These are phyloP conservation scores for Penicillium ucsense DNA, from an alignment of 495 filamentous ascomycete species.

Conservation along the genomic window DNA sequence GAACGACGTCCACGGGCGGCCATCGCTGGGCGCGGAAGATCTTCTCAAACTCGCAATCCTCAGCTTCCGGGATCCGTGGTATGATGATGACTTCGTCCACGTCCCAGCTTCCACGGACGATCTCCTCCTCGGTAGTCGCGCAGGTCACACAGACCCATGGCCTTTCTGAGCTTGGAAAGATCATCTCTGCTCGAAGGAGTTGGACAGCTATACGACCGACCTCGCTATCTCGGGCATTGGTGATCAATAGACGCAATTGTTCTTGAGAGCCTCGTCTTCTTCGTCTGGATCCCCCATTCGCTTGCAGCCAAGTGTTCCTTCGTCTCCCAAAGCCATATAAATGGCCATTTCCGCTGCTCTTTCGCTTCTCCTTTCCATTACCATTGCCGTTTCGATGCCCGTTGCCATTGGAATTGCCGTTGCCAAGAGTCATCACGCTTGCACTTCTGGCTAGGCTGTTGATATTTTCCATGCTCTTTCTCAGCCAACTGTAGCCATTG, in stretches of 20 bases:
- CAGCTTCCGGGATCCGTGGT: slow-evolving; percentile 11
- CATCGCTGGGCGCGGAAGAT: slow-evolving; percentile 24
- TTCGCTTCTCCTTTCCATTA: background rate
- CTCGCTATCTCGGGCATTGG: slow-evolving; percentile 28
- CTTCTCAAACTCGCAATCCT: slow-evolving; percentile 20
- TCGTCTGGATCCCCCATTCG: background rate
- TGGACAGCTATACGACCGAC: slow-evolving; percentile 29
- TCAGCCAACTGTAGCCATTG: background rate
- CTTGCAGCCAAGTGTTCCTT: background rate
- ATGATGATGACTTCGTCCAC: slow-evolving; percentile 27
- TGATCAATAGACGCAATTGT: slow-evolving; percentile 25
- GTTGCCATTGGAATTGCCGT: slow-evolving; percentile 2
- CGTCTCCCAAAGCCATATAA: background rate
- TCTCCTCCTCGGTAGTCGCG: slow-evolving; percentile 17
- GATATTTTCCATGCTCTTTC: slow-evolving; percentile 3
- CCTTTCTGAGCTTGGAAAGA: slow-evolving; percentile 21
- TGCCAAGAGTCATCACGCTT: background rate
- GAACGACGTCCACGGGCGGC: slow-evolving; percentile 30
- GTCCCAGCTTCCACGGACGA: slow-evolving; percentile 13
- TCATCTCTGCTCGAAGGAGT: slow-evolving; percentile 22
- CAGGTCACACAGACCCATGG: slow-evolving; percentile 36
- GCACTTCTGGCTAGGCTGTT: background rate
- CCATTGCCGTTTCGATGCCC: slow-evolving; percentile 1
- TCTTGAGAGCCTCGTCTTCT: slow-evolving; percentile 1
- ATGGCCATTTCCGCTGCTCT: background rate